Conservation (phyloP, 768 basidiomycete species). For the Pisolithus tinctorius region DNA sequence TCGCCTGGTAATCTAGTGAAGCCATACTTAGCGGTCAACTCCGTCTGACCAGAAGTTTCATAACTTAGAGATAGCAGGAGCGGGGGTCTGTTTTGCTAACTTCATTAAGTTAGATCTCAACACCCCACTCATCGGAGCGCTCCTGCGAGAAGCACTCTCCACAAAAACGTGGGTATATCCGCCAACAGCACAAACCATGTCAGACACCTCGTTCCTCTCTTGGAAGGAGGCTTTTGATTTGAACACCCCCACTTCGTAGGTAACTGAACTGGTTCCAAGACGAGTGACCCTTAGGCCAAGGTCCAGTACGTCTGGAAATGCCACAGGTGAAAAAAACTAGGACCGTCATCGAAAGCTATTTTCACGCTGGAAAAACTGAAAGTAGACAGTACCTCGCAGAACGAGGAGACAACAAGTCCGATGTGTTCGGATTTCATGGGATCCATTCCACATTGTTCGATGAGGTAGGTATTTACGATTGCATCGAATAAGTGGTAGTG, state of each 20-base stretch:
- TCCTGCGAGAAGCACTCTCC: constrained; percentile 50
- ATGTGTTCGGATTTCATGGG: constrained; percentile 50
- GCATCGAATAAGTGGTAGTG: constrained; percentile 84
- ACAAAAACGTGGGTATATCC: constrained; percentile 86
- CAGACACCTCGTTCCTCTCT: constrained; percentile 20
- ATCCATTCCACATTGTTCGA: constrained; percentile 50
- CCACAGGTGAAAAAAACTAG: constrained; percentile 65
- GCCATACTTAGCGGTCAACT: no score
- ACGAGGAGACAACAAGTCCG: constrained; percentile 74
- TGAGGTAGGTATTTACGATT: constrained; percentile 73
- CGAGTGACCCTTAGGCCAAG: constrained; percentile 63
- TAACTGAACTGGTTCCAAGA: constrained; percentile 69
- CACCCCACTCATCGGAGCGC: constrained; percentile 37
- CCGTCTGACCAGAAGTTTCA: constrained; percentile 3
- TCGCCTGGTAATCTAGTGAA: no score
- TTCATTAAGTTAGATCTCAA: constrained; percentile 40
- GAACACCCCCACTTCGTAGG: constrained; percentile 78
- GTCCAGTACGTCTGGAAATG: constrained; percentile 66
- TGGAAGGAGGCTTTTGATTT: constrained; percentile 15
- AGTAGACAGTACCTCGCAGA: constrained; percentile 45
- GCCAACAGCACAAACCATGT: constrained; percentile 36
- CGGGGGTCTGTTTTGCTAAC: neutral
- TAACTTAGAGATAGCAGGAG: constrained; percentile 10
- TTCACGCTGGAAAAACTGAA: neutral
- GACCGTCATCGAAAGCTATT: neutral